Base-by-base conservation (phyloP, 495 filamentous ascomycete species). In the Penicillium bovifimosum region DNA sequence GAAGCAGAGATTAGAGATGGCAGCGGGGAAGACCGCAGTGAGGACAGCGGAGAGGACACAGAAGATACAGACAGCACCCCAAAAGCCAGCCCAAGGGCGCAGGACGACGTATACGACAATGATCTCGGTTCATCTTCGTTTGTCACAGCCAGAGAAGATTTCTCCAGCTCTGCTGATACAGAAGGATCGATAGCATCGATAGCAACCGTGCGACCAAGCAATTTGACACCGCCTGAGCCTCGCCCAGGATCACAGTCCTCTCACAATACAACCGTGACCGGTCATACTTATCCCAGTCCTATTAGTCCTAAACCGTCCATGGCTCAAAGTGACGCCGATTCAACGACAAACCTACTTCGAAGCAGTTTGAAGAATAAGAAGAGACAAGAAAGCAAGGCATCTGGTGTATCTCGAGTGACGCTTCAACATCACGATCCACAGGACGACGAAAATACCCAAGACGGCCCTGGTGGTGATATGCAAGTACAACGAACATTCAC, bases 401-500 rank as follows among this genome's bases (percentile, higher is more conserved):
- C 63, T 28, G 53, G 35, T 6, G 43, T 60, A 11, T 59, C 58
- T 26, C 55, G 55, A 13, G 59, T 58, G 16, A 56, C 52, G 6
- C 58, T 75, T 16, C 61, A 66, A 24, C 62, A 56, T 3, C 72
- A 72, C 3, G 68, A 70, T 10, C 69, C 72, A 27, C 64, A 71
- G 11, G 54, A 64, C 45, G 67, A 71, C 44, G 56, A 54, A 13
- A 54, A 61, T 41, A 41, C 42, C 40, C 67, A 72, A 48, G 56
- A 53, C n/a, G 55, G 59, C 33, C 39, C 35, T 28, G 11, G 31
- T 9, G 20, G 20, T 24, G 44, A 60, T 40, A 44, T 50, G 42
- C 46, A 52, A 14, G 24, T 52, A 17, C 62, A 51, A 17, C 53
- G 49, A 24, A 55, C 58, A 18, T 43, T 71, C 8, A 57, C 58